Base-by-base conservation (phyloP, 2,329 filamentous ascomycete species). In the Neonectria magnoliae region DNA sequence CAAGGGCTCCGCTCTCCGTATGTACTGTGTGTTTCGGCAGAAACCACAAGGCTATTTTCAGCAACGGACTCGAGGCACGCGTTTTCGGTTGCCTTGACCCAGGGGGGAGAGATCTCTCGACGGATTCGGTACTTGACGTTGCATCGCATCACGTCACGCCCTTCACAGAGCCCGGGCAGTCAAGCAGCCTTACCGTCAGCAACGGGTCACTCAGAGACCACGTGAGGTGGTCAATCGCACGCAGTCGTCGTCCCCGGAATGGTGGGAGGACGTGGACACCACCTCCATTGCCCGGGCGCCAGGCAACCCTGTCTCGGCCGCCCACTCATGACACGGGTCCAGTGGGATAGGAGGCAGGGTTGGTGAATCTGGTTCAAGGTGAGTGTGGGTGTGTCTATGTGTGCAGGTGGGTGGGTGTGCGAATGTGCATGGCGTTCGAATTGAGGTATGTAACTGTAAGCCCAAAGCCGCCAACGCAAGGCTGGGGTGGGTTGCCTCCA, bases 401-500 rank as follows among this genome's bases (percentile, higher is more conserved):
- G 33, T 36, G 33, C 4, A 2, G 33, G 33, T 36, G 33, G 4
- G 33, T 36, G 61, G 18, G 38, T 41, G 38, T 36, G 33, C 33
- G 13, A 36, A 16, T 36, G 33, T 53, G 57, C 48, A 65, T 45
- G 67, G 68, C 59, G 58, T 57, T 59, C 42, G 33, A 45, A 51
- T 51, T 52, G 51, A 68, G 54, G 65, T 25, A 25, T 25, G 25
- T 62, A 58, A 51, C 62, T 58, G 45, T 67, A 57, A 56, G 27
- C 66, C 20, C 5, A 57, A 50, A 45, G 55, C 53, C 29, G 33
- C 62, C 62, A 59, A 68, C 68, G 57, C 60, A 60, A 64, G 57
- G 62, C 62, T 65, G 36, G 69, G 69, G 58, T 53, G 51, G 71
- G 70, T 65, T 69, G 65, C 68, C 68, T 72, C 71, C 62, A 71